phyloP scores from a whole-genome alignment of 768 basidiomycete genomes.

The Mycena capillaripes region DNA sequence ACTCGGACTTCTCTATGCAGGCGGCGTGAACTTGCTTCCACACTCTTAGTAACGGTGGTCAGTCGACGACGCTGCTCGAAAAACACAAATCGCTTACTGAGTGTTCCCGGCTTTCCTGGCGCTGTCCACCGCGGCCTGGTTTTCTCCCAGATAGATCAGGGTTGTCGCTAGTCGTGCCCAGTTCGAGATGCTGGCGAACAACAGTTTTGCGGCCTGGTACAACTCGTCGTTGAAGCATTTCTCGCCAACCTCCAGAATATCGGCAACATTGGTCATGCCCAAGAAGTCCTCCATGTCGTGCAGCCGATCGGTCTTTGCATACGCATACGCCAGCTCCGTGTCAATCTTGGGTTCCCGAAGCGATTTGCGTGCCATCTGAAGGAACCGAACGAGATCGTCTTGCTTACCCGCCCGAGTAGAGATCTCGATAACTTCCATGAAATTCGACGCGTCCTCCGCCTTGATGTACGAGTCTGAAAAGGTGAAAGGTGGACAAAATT shows the following conservation, averaged over 20 bases:
- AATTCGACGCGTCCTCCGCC: constrained; percentile 95
- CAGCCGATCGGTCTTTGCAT: constrained; percentile 96
- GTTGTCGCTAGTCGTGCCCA: constrained; percentile 99
- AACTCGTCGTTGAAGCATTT: constrained; percentile 99
- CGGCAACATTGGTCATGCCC: constrained; percentile 98
- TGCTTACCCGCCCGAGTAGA: constrained; percentile 92
- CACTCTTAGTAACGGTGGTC: constrained; percentile 70
- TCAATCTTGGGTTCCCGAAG: constrained; percentile 98
- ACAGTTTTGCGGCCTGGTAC: constrained; percentile 95
- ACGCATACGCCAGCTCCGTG: constrained; percentile 97
- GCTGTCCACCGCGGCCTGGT: constrained; percentile 98
- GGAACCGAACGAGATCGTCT: constrained; percentile 94
- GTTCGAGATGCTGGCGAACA: constrained; percentile 98
- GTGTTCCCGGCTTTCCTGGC: constrained; percentile 99
- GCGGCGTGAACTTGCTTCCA: constrained; percentile 99
- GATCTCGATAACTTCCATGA: constrained; percentile 95
- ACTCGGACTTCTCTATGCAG: constrained; percentile 97
- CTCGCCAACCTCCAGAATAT: constrained; percentile 96
- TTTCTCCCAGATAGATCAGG: constrained; percentile 97
- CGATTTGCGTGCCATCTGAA: constrained; percentile 98
- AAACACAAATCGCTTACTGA: constrained; percentile 70
- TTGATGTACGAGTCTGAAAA: constrained; percentile 94
- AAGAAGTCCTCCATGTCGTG: constrained; percentile 99
- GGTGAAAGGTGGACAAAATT: constrained; percentile 8
- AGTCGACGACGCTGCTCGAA: neutral